Base-by-base conservation (phyloP, 2,329 filamentous ascomycete genomes). In the Cladosporium sp. region DNA sequence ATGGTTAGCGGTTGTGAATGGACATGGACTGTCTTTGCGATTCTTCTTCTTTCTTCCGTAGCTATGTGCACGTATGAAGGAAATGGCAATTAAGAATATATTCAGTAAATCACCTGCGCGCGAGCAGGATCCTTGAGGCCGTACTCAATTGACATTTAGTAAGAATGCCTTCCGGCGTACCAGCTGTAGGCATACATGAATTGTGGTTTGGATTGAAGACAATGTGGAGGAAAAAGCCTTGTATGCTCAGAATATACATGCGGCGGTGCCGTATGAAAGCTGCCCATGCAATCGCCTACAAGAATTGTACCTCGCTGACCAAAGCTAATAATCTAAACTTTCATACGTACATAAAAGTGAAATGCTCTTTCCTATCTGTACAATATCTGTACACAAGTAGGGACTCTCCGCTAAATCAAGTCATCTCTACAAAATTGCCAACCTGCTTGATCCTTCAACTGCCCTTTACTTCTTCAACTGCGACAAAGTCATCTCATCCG, bases 401-500 rank as follows among this genome's bases (percentile, higher is more conserved):
- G 26, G 57, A 46, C 30, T 2, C 48, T 3, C 3, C 21, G 43
- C 18, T 25, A 28, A 18, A 14, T 51, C 28, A 21, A 25, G n/a
- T n/a, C 43, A 26, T 39, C 2, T 13, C 18, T 32, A 32, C 51
- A 21, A 2, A n/a, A 1, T n/a, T 5, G 39, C n/a, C 26, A 21
- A 36, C 63, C 66, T 64, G 51, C 58, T 66, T 21, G 39, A 10
- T 58, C 21, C 14, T 10, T 18, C 10, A 5, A 2, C 25, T 4
- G 26, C 51, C 51, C 70, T 60, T 28, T 69, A 61, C 58, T 59
- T 76, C 30, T 73, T 70, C 21, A 83, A 67, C 64, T 78, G 75
- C 16, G 78, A 71, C 58, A 81, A 56, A 21, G 74, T 79, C 8
- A 78, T 81, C 66, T 82, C 79, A 30, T 77, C 76, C 54, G 78